Conservation (phyloP, 1,284 basidiomycete species). For the Psilocybe mexicana region DNA sequence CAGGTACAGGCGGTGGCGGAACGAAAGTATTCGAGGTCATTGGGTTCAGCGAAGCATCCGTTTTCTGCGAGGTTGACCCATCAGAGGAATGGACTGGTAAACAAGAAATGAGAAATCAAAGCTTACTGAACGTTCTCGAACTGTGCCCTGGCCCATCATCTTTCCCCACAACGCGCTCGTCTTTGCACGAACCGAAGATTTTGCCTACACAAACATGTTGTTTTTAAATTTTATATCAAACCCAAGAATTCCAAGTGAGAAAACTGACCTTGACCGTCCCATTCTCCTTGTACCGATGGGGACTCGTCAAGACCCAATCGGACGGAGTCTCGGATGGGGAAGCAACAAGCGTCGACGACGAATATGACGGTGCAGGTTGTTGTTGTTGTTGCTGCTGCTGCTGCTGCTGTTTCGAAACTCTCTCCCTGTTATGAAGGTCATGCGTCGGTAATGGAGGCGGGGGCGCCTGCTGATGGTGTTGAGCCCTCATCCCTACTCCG, state of each 20-base stretch:
- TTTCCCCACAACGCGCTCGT: constrained; percentile 77
- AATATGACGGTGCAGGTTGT: constrained; percentile 13
- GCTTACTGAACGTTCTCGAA: constrained; percentile 72
- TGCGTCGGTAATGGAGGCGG: constrained; percentile 52
- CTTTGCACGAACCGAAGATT: constrained; percentile 69
- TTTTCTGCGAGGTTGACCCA: constrained; percentile 38
- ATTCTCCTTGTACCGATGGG: constrained; percentile 44
- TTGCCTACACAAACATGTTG: constrained; percentile 23
- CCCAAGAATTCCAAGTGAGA: not conserved
- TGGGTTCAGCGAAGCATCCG: constrained; percentile 39
- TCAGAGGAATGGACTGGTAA: constrained; percentile 1
- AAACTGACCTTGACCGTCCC: constrained; percentile 45
- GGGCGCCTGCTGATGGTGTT: constrained; percentile 36
- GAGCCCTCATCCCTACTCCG: constrained; percentile 18
- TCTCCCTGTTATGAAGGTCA: constrained; percentile 18
- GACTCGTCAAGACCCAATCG: constrained; percentile 53
- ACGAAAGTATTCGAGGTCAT: constrained; percentile 47
- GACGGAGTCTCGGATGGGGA: constrained; percentile 28
- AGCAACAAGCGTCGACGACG: constrained; percentile 18
- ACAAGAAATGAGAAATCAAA: constrained; percentile 11
- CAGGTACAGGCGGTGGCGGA: constrained; percentile 72
- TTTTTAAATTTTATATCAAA: not conserved
- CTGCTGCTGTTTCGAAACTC: too few species aligned
- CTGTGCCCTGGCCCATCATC: constrained; percentile 64
- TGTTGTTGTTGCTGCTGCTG: constrained; percentile 21